Conservation (phyloP, 1,139 yeast genomes). For the Debaryomyces udenii region DNA sequence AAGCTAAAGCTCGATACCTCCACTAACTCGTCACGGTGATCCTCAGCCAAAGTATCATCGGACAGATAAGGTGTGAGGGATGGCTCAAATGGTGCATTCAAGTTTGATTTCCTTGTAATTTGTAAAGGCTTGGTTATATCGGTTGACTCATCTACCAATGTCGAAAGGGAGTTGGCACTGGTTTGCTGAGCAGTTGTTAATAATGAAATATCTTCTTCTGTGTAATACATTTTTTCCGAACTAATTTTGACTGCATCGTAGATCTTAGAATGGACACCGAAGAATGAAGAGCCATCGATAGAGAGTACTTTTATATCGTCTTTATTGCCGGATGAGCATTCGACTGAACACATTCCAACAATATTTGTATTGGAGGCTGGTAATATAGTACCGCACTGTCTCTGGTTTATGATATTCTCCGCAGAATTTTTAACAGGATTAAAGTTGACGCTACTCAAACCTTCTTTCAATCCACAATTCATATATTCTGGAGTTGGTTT, state of each 20-base stretch:
- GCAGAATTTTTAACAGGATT: slow-evolving; percentile 34
- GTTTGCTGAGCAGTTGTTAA: slow-evolving; percentile 18
- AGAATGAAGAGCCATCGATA: slow-evolving; percentile 56
- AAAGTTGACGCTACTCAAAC: slow-evolving; percentile 45
- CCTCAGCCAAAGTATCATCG: slow-evolving; percentile 9
- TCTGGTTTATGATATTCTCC: slow-evolving; percentile 36
- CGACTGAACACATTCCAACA: slow-evolving; percentile 44
- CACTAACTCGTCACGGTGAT: slow-evolving; percentile 6
- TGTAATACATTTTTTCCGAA: slow-evolving; percentile 34
- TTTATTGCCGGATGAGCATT: slow-evolving; percentile 23
- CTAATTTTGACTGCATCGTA: slow-evolving; percentile 32
- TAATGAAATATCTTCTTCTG: slow-evolving; percentile 35
- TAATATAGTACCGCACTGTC: slow-evolving; percentile 64
- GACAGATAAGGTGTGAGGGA: slow-evolving; percentile 7
- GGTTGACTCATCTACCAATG: slow-evolving; percentile 28
- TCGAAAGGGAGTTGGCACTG: slow-evolving; percentile 25
- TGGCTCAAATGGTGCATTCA: not conserved
- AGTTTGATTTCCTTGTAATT: slow-evolving; percentile 24
- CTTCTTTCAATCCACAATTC: slow-evolving; percentile 51
- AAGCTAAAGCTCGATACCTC: slow-evolving; percentile 12
- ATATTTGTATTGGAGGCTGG: slow-evolving; percentile 60
- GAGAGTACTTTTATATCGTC: slow-evolving; percentile 46
- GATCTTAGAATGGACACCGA: slow-evolving; percentile 55
- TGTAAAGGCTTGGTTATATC: slow-evolving; percentile 28
- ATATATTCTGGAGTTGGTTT: slow-evolving; percentile 23